phyloP scores from a whole-genome alignment of 345 rosid genomes.

The Ceriops tagal region DNA sequence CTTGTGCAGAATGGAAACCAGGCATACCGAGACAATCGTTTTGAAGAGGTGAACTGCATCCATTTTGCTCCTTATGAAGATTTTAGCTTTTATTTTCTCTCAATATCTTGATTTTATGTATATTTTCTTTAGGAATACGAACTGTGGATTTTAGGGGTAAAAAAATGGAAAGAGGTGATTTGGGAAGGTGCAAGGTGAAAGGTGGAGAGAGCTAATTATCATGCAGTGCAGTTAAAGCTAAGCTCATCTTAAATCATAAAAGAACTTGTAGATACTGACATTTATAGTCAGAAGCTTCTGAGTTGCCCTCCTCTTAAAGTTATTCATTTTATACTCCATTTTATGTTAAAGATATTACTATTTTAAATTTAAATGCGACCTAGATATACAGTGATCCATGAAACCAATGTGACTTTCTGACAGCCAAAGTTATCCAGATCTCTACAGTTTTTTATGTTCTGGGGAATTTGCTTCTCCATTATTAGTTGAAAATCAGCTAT shows the following conservation, averaged over 20 bases:
- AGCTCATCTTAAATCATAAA: neutral
- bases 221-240: neutral
- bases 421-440: too few species aligned
- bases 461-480: too few species aligned
- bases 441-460: too few species aligned
- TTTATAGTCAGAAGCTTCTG: neutral
- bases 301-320: too few species aligned
- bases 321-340: too few species aligned
- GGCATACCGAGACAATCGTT: slow-evolving; percentile 56
- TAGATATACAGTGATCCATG: too few species aligned
- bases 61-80: neutral
- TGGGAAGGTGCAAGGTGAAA: neutral
- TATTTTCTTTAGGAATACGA: neutral
- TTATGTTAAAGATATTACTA: too few species aligned
- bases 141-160: neutral
- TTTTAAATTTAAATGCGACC: too few species aligned
- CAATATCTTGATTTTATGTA: neutral
- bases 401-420: too few species aligned
- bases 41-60: slow-evolving; percentile 56
- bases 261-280: neutral
- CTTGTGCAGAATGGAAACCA: slow-evolving; percentile 63
- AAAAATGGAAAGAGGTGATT: neutral
- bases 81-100: neutral
- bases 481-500: too few species aligned
- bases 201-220: neutral